Percentiles rank a stretch among this genome's conserved stretches.
phyloP scores from a whole-genome alignment of 495 filamentous ascomycete genomes.

The Lasiosphaeria ovina region DNA sequence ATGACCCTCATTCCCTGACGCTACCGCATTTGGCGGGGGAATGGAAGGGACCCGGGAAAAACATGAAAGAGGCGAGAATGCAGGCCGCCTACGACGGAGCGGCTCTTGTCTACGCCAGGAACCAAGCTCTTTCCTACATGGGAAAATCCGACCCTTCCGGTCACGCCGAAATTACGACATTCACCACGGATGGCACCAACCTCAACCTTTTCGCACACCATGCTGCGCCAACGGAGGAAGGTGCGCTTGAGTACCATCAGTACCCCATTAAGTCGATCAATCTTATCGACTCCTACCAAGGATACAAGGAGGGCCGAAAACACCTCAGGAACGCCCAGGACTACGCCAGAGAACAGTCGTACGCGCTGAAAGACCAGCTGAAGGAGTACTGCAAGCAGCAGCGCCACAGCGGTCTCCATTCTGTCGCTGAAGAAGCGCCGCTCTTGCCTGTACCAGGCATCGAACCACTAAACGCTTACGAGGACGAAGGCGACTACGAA shows the following conservation, averaged over 20 bases:
- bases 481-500: conserved; percentile 25
- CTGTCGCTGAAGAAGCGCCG: conserved; percentile 20
- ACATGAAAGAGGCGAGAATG: conserved; percentile 26
- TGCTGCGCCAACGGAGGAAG: conserved; percentile 24
- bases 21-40: conserved; percentile 37
- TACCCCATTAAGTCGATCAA: conserved; percentile 24
- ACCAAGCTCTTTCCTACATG: conserved; percentile 27
- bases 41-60: conserved; percentile 27
- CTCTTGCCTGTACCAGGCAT: conserved; percentile 22
- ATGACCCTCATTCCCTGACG: conserved; percentile 25
- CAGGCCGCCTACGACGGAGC: conserved; percentile 32
- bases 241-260: conserved; percentile 34
- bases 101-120: conserved; percentile 31
- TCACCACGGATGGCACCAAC: conserved; percentile 33
- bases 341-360: conserved; percentile 25
- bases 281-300: conserved; percentile 22
- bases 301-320: conserved; percentile 22
- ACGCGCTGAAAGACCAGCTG: conserved; percentile 26
- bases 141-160: conserved; percentile 28
- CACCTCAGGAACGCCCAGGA: conserved; percentile 28
- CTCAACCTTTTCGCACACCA: conserved; percentile 37
- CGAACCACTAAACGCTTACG: conserved; percentile 21
- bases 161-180: conserved; percentile 32
- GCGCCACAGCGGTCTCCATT: conserved; percentile 7
- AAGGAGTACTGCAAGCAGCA: conserved; percentile 16